phyloP scores from a whole-genome alignment of 768 basidiomycete species.

The Tricholoma flavovirens region DNA sequence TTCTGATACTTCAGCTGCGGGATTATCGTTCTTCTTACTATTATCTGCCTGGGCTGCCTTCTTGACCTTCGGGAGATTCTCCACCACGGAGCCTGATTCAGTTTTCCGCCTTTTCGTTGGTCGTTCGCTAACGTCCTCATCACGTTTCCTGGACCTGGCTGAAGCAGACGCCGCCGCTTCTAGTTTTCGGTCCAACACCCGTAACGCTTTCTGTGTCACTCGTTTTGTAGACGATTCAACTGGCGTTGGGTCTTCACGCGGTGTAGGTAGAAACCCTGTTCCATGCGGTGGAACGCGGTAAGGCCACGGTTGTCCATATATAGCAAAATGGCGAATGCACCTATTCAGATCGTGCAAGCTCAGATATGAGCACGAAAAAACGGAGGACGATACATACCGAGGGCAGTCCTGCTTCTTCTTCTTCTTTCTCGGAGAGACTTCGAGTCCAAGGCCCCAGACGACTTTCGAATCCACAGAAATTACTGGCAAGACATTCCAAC shows the following conservation, averaged over 20 bases:
- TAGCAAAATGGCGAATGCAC: constrained; percentile 76
- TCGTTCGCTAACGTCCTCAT: constrained; percentile 30
- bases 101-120: constrained; percentile 47
- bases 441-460: constrained; percentile 63
- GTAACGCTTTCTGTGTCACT: constrained; percentile 44
- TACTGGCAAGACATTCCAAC: constrained; percentile 64
- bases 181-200: constrained; percentile 52
- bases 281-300: constrained; percentile 50
- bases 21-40: constrained; percentile 12
- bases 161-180: constrained; percentile 32
- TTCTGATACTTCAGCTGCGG: constrained; percentile 1
- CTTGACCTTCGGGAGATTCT: constrained; percentile 19
- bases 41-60: constrained; percentile 9
- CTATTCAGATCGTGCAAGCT: constrained; percentile 26
- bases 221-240: constrained; percentile 41
- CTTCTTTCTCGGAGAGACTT: constrained; percentile 49
- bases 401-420: constrained; percentile 69
- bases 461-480: constrained; percentile 71
- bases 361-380: constrained; percentile 9
- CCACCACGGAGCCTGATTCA: constrained; percentile 26
- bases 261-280: constrained; percentile 36
- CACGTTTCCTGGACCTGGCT: constrained; percentile 26
- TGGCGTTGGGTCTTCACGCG: constrained; percentile 47
- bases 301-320: constrained; percentile 71
- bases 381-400: constrained; percentile 41